Evolutionary conservation across 2,329 filamentous ascomycete genomes (phyloP).

Genomic region (Aureobasidium zeae): DNA sequence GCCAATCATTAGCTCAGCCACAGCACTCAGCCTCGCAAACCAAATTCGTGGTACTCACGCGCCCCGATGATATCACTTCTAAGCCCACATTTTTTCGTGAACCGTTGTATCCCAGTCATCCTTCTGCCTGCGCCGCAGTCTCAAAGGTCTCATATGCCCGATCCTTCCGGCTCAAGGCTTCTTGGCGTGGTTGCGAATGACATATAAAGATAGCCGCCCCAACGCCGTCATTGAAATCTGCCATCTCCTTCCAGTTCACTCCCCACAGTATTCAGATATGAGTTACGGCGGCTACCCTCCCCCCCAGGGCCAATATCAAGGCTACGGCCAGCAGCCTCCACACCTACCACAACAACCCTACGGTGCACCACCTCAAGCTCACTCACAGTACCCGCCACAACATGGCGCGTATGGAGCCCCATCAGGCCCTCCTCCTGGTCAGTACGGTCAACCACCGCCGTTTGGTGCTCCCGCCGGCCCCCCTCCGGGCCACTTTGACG

Average conservation of each 20-base stretch:
- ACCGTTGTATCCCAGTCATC: conserved; percentile 2
- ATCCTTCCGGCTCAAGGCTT: conserved; percentile 8
- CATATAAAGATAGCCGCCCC: conserved; percentile 9
- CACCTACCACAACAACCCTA: conserved; percentile 13
- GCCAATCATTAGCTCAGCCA: no score
- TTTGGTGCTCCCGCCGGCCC: conserved; percentile 13
- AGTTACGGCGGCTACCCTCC: conserved; percentile 15
- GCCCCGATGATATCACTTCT: conserved; percentile 5
- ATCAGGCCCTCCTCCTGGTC: conserved; percentile 14
- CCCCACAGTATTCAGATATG: not conserved
- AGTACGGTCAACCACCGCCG: conserved; percentile 25
- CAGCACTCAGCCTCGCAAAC: not conserved
- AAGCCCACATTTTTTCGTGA: no score
- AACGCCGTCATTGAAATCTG: not conserved
- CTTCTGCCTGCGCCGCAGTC: not conserved
- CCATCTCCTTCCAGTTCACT: not conserved
- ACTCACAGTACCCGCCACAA: conserved; percentile 18
- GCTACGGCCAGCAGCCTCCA: conserved; percentile 15
- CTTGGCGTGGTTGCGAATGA: conserved; percentile 12
- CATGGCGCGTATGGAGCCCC: conserved; percentile 23
- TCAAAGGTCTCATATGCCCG: conserved; percentile 10
- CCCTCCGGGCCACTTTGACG: conserved; percentile 8
- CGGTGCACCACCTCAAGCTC: not conserved
- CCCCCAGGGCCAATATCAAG: conserved; percentile 11
- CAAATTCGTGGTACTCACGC: conserved; percentile 3